These are phyloP conservation scores for Diaporthe amygdali DNA, from an alignment of 2,329 filamentous ascomycete genomes.

Conservation along the genomic window DNA sequence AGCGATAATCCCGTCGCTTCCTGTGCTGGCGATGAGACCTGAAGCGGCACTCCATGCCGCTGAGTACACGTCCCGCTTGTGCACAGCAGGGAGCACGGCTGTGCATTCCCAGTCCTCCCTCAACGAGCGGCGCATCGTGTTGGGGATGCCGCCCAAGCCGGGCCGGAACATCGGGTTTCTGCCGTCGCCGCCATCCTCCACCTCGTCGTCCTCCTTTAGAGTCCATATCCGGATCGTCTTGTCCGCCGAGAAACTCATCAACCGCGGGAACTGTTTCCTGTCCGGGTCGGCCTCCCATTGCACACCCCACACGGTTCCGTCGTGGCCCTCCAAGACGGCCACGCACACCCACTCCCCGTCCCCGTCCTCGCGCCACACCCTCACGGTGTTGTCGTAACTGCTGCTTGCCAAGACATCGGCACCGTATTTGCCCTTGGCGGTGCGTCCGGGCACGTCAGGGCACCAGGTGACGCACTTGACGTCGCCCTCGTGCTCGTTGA, in stretches of 20 bases:
- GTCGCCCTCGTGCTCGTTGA: constrained; percentile 93
- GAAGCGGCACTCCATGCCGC: constrained; percentile 80
- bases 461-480: constrained; percentile 96
- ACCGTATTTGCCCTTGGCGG: constrained; percentile 52
- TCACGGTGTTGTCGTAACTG: constrained; percentile 93
- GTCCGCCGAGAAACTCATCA: constrained; percentile 89
- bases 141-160: constrained; percentile 73
- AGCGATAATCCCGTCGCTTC: constrained; percentile 82
- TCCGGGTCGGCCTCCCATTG: constrained; percentile 66
- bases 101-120: constrained; percentile 88
- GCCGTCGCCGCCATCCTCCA: constrained; percentile 36
- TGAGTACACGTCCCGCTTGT: constrained; percentile 84
- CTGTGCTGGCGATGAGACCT: constrained; percentile 84
- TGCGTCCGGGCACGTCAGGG: constrained; percentile 64
- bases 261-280: constrained; percentile 56
- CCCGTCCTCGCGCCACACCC: constrained; percentile 87
- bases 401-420: constrained; percentile 81
- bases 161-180: constrained; percentile 37
- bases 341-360: constrained; percentile 94
- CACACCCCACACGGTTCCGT: constrained; percentile 87
- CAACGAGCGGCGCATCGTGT: constrained; percentile 79
- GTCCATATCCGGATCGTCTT: constrained; percentile 80
- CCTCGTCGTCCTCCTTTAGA: constrained; percentile 60
- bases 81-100: constrained; percentile 72
- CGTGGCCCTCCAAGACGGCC: constrained; percentile 78